A percentile compares a stretch with the other conserved stretches of the same genome.
phyloP scores from a whole-genome alignment of 2,329 filamentous ascomycete species.

The Xylariaceae sp. region DNA sequence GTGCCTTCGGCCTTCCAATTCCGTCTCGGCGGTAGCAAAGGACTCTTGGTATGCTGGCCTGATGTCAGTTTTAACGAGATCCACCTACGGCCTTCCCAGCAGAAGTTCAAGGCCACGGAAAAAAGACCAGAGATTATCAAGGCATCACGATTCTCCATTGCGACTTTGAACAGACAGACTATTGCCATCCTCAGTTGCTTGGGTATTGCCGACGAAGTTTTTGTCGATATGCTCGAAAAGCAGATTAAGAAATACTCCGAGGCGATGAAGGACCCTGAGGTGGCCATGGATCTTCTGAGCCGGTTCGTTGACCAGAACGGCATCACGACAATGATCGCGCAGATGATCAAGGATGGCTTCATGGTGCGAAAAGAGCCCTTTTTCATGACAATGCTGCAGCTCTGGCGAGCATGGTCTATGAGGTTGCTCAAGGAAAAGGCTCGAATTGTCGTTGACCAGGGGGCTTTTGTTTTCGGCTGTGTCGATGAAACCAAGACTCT shows the following conservation, averaged over 20 bases:
- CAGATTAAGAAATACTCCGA: constrained; percentile 66
- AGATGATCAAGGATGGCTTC: constrained; percentile 77
- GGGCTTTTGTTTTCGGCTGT: constrained; percentile 83
- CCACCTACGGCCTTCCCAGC: constrained; percentile 76
- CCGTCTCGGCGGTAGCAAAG: constrained; percentile 87
- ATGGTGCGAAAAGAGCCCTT: constrained; percentile 74
- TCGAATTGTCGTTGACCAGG: constrained; percentile 73
- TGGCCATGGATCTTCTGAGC: constrained; percentile 64
- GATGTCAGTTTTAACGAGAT: constrained; percentile 64
- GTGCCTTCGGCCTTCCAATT: constrained; percentile 86
- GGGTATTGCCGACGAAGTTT: constrained; percentile 64
- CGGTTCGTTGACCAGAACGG: constrained; percentile 83
- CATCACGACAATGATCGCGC: constrained; percentile 67
- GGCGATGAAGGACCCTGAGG: constrained; percentile 61
- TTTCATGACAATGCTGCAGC: constrained; percentile 67
- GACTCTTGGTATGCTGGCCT: constrained; percentile 74
- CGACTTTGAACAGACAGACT: constrained; percentile 83
- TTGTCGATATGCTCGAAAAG: constrained; percentile 60
- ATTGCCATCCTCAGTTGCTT: constrained; percentile 80
- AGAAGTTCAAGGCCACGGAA: constrained; percentile 74
- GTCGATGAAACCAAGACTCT: constrained; percentile 79
- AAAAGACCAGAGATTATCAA: constrained; percentile 81
- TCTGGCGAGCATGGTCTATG: constrained; percentile 88
- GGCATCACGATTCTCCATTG: constrained; percentile 69
- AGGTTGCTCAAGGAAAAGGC: constrained; percentile 92